Evolutionary conservation across 306 rosid genomes (phyloP).

Genomic region (Mucuna pruriens): DNA sequence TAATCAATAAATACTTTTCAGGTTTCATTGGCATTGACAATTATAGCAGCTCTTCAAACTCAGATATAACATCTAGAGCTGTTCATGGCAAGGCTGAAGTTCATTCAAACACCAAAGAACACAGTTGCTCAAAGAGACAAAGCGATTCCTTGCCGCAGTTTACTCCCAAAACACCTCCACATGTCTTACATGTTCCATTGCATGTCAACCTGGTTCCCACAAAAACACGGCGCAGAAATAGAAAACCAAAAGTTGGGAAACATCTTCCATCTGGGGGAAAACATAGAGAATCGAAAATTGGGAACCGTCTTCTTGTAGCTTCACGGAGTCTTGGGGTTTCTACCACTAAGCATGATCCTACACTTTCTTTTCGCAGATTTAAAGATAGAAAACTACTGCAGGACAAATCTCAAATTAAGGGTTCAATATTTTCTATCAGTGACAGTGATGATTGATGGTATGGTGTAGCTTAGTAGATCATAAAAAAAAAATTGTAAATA

Average conservation of each 20-base stretch:
- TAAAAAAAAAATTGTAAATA: constrained; percentile 15
- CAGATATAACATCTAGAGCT: constrained; percentile 51
- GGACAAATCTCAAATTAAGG: constrained; percentile 41
- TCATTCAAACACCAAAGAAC: constrained; percentile 34
- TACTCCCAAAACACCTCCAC: constrained; percentile 46
- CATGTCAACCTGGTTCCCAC: constrained; percentile 39
- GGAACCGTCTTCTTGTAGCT: constrained; percentile 65
- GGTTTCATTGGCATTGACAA: constrained; percentile 41
- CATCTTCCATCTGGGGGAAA: constrained; percentile 8
- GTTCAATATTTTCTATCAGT: constrained; percentile 57
- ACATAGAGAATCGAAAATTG: constrained; percentile 50
- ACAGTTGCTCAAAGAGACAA: constrained; percentile 31
- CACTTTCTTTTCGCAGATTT: constrained; percentile 46
- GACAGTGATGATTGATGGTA: constrained; percentile 55
- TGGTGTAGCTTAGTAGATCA: constrained; percentile 5
- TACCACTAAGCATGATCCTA: constrained; percentile 45
- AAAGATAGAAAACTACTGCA: constrained; percentile 41
- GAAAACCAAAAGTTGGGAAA: constrained; percentile 55
- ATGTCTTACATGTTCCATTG: constrained; percentile 32
- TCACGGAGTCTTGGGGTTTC: constrained; percentile 60
- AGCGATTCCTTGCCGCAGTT: constrained; percentile 35
- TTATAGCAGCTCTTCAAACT: constrained; percentile 46
- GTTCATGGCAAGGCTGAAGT: constrained; percentile 42
- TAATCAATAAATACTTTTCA: constrained; percentile 64
- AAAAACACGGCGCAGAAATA: constrained; percentile 25